Percentiles rank a stretch among this genome's conserved stretches.
phyloP scores from a whole-genome alignment of 139 green algal genomes.

The Chlorella vulgaris region DNA sequence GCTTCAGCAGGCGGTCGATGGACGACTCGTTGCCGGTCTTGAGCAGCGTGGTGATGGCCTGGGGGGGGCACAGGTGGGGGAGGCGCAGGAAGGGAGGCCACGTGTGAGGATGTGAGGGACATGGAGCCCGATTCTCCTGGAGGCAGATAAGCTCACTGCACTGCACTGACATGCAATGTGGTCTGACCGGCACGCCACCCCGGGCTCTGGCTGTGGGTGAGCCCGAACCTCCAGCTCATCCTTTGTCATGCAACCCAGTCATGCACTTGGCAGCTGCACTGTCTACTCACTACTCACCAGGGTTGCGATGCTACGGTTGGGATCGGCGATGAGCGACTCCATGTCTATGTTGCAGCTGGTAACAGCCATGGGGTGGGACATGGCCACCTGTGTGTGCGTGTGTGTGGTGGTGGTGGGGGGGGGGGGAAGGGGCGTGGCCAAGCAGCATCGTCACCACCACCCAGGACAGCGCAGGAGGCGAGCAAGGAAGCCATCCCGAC shows the following conservation, averaged over 20 bases:
- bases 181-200: no score
- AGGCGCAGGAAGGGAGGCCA: no score
- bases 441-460: neutral
- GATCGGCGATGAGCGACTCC: slow-evolving; percentile 95
- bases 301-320: slow-evolving; percentile 95
- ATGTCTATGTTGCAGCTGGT: slow-evolving; percentile 99
- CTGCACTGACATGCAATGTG: no score
- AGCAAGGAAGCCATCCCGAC: no score
- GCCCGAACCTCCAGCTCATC: neutral
- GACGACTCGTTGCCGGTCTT: slow-evolving; percentile 97
- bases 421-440: neutral
- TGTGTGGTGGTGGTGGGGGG: neutral
- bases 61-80: neutral
- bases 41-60: slow-evolving; percentile 98
- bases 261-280: neutral
- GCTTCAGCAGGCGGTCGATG: slow-evolving; percentile 98
- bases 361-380: slow-evolving; percentile 92
- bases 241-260: neutral
- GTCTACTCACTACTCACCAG: slow-evolving; percentile 47
- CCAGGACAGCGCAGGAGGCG: no score
- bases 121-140: no score
- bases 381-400: slow-evolving; percentile 72
- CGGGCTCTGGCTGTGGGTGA: no score
- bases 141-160: no score
- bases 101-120: no score